phyloP scores from a whole-genome alignment of 1,139 yeast genomes.

The Lodderomyces pseudojiufengensis region DNA sequence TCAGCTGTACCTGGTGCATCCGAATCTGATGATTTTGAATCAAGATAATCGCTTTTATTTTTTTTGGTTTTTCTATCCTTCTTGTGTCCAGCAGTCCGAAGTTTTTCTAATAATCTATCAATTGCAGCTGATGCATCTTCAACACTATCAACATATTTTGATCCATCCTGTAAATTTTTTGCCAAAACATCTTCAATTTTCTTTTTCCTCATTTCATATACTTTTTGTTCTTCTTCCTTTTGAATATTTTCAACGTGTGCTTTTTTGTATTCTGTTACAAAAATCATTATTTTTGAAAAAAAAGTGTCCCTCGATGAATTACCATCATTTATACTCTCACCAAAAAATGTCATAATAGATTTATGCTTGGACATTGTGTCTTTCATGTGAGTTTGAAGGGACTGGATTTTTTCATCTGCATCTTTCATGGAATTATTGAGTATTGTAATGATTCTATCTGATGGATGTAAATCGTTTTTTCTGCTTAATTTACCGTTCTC shows the following conservation, averaged over 20 bases:
- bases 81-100: constrained; percentile 23
- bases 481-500: constrained; percentile 75
- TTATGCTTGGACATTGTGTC: constrained; percentile 53
- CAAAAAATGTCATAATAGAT: constrained; percentile 71
- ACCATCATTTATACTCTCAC: constrained; percentile 68
- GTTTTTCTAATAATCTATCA: constrained; percentile 36
- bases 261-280: constrained; percentile 40
- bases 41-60: background rate
- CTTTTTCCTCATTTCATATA: constrained; percentile 37
- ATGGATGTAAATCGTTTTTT: constrained; percentile 64
- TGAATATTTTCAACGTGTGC: constrained; percentile 48
- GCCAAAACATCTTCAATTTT: constrained; percentile 27
- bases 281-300: constrained; percentile 34
- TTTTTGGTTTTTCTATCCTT: background rate
- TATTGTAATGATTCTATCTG: constrained; percentile 57
- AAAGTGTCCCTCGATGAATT: constrained; percentile 34
- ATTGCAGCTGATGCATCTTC: constrained; percentile 28
- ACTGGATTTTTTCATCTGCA: constrained; percentile 60
- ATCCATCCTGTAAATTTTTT: constrained; percentile 14
- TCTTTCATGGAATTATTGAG: constrained; percentile 49
- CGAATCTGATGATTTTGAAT: background rate
- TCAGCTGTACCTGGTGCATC: constrained; percentile 2
- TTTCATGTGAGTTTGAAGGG: constrained; percentile 54
- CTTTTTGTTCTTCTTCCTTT: constrained; percentile 44
- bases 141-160: constrained; percentile 15